phyloP scores from a whole-genome alignment of 768 basidiomycete species.

The Russula griseocarnosa region DNA sequence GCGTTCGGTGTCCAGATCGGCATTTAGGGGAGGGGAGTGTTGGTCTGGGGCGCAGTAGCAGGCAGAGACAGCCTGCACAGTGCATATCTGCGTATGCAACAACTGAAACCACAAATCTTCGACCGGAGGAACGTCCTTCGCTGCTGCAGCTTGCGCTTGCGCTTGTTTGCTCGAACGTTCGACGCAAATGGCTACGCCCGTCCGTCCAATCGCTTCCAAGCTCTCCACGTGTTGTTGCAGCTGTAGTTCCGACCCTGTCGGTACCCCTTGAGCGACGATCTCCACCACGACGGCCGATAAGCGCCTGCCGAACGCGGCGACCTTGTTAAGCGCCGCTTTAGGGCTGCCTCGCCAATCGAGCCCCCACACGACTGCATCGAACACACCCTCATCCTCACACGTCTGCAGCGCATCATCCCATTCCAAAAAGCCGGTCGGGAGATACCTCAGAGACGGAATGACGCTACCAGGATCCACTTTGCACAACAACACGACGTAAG shows the following conservation, averaged over 20 bases:
- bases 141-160: conserved; percentile 27
- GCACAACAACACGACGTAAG: conserved; percentile 72
- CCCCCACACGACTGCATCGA: conserved; percentile 81
- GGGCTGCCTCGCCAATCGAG: conserved; percentile 61
- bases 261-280: conserved; percentile 31
- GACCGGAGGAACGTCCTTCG: conserved; percentile 40
- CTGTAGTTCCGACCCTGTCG: conserved; percentile 29
- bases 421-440: conserved; percentile 54
- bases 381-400: conserved; percentile 64
- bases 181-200: conserved; percentile 66
- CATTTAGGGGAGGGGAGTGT: conserved; percentile 13
- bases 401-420: conserved; percentile 51
- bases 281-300: conserved; percentile 46
- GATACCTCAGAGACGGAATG: conserved; percentile 54
- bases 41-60: conserved; percentile 36
- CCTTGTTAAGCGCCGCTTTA: conserved; percentile 60
- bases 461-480: conserved; percentile 61
- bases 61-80: conserved; percentile 65
- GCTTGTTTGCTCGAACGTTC: conserved; percentile 47
- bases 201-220: conserved; percentile 54
- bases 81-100: conserved; percentile 74
- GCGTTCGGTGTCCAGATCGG: background rate
- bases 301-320: conserved; percentile 53
- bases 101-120: conserved; percentile 92
- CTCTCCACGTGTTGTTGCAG: conserved; percentile 40